Base-by-base conservation (phyloP, 2,329 filamentous ascomycete species). In the Alternaria sp. region DNA sequence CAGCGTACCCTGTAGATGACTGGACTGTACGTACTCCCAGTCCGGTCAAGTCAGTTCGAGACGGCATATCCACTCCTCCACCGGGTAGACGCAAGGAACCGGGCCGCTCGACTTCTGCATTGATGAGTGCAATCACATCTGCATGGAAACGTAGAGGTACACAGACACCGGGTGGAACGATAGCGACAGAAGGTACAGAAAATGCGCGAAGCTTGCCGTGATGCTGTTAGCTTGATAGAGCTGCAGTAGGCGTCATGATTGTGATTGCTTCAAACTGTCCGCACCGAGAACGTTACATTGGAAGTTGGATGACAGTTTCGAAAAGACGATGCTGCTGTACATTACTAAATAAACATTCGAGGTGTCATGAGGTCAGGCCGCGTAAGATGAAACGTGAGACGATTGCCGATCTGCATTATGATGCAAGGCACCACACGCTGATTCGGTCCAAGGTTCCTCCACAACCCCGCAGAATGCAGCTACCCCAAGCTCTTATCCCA, bases 11-110 rank as follows among this genome's bases (percentile, higher is more conserved):
- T 2, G 32, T 70, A 2, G 67, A 72, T 22, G 69, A 74, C 8
- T 76, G 75, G 73, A 56, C 62, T 16, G 54, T 65, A 30, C 66
- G 62, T 34, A 74, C 71, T 6, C 74, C 74, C 3, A 77, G 75
- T 51, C 74, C 73, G 1, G 66, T 70, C 32, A 69, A 70, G 28
- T 69, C 66, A 3, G 27, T 67, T 3, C 63, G 68, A 27, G 68
- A 72, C 7, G 61, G 60, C 2, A 66, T 71, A 12, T 55, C 62
- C 3, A 73, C 72, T 20, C 71, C 72, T 9, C 69, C 67, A 22
- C 48, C 69, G 18, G 54, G 27, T 12, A 64, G 52, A 40, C 62
- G 54, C 22, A 66, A 59, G 38, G 61, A 63, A 10, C 59, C 57
- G n/a, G 46, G 57, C 11, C 59, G 64, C 11, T 50, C 63, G 18